These are phyloP conservation scores for Tanozyma kutaoensis DNA, from an alignment of 805 yeast species.

Conservation along the genomic window DNA sequence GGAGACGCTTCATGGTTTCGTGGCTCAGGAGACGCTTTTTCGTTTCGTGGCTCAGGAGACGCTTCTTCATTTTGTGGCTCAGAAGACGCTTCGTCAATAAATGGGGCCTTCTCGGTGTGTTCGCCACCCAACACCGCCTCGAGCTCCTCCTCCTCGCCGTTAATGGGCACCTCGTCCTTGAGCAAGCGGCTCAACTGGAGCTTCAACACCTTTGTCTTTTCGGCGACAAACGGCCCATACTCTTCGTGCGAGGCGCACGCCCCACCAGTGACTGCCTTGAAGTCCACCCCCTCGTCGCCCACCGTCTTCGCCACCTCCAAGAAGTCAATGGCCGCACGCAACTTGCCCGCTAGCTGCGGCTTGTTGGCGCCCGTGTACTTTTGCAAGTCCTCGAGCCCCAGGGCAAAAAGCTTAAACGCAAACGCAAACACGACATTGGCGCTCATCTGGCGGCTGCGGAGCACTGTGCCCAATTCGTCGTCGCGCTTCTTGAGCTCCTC, in stretches of 20 bases:
- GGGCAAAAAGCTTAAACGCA: slow-evolving; percentile 42
- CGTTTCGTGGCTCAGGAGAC: not conserved
- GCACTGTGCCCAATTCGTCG: slow-evolving; percentile 30
- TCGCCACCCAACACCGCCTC: slow-evolving; percentile 14
- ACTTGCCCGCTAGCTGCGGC: slow-evolving; percentile 33
- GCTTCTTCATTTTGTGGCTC: not conserved
- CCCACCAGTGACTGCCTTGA: slow-evolving; percentile 41
- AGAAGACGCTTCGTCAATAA: not conserved
- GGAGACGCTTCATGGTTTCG: no score
- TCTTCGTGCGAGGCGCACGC: slow-evolving; percentile 52
- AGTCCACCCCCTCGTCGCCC: slow-evolving; percentile 13
- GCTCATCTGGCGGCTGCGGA: slow-evolving; percentile 44
- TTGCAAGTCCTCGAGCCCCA: slow-evolving; percentile 25
- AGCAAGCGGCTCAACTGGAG: slow-evolving; percentile 22
- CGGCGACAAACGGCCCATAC: slow-evolving; percentile 30
- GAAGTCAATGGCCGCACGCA: slow-evolving; percentile 43
- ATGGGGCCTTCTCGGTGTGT: slow-evolving; percentile 2
- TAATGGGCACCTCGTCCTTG: slow-evolving; percentile 19
- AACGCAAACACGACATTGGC: slow-evolving; percentile 24
- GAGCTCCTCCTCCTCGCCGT: slow-evolving; percentile 15
- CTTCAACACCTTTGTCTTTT: slow-evolving; percentile 37
- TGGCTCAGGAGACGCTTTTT: no score
- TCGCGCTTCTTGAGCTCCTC: slow-evolving; percentile 42
- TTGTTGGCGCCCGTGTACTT: slow-evolving; percentile 23
- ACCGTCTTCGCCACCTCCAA: slow-evolving; percentile 29